phyloP scores from a whole-genome alignment of 2,329 filamentous ascomycete genomes.

The Mycosphaerella sp. region DNA sequence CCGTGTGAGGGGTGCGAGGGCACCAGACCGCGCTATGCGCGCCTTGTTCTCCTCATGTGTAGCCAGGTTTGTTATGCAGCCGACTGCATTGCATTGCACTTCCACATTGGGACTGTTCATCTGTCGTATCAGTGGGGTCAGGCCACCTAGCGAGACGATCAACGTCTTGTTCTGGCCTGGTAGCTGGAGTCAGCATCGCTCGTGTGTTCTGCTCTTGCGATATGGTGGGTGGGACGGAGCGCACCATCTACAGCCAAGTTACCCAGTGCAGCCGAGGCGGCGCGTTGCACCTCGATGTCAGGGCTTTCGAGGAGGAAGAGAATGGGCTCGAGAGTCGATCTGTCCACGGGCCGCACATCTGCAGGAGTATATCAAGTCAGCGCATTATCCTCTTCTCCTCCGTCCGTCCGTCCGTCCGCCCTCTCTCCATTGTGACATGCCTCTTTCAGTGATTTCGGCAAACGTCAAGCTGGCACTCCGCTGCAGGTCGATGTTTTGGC shows the following conservation, averaged over 20 bases:
- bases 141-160: constrained; percentile 85
- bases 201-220: constrained; percentile 62
- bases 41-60: constrained; percentile 99
- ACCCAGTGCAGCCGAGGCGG: constrained; percentile 89
- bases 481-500: constrained; percentile 96
- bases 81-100: constrained; percentile 97
- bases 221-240: constrained; percentile 65
- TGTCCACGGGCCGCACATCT: constrained; percentile 97
- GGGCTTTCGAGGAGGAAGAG: constrained; percentile 89
- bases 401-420: not conserved
- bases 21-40: constrained; percentile 92
- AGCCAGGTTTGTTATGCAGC: constrained; percentile 95
- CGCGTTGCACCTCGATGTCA: constrained; percentile 94
- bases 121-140: constrained; percentile 87
- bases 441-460: constrained; percentile 97
- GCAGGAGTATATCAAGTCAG: constrained; percentile 13
- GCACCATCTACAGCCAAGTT: constrained; percentile 96
- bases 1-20: constrained; percentile 80
- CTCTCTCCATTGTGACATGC: constrained; percentile 44
- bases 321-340: constrained; percentile 91
- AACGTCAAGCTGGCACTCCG: constrained; percentile 96
- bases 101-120: constrained; percentile 99
- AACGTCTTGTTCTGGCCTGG: constrained; percentile 97
- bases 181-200: constrained; percentile 48
- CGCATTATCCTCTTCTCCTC: not conserved